phyloP scores from a whole-genome alignment of 2,329 filamentous ascomycete species.

The Aureobasidium sp. region DNA sequence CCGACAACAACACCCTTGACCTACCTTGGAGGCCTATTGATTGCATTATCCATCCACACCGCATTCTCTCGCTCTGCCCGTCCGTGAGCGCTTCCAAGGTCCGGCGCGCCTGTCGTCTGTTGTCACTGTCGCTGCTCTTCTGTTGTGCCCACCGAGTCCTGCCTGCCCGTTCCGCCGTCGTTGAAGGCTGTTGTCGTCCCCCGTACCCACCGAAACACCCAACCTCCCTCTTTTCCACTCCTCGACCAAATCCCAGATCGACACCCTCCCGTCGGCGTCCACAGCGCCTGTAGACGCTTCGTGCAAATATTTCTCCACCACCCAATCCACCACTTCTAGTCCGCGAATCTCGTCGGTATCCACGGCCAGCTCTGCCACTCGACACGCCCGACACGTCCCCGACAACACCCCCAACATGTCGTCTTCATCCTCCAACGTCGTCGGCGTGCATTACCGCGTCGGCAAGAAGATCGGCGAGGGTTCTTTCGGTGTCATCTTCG shows the following conservation, averaged over 20 bases:
- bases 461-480: slow-evolving; percentile 99
- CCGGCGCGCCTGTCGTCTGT: slow-evolving; percentile 1
- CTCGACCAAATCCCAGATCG: background rate
- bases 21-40: slow-evolving; percentile 1
- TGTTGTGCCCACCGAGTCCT: background rate
- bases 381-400: slow-evolving; percentile 1
- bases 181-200: slow-evolving; percentile 7
- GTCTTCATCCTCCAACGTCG: slow-evolving; percentile 66
- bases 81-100: background rate
- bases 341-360: background rate
- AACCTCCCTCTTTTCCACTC: slow-evolving; percentile 5
- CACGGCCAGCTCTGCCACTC: background rate
- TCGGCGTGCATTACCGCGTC: slow-evolving; percentile 96
- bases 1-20: slow-evolving; percentile 4
- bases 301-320: background rate
- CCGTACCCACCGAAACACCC: slow-evolving; percentile 5
- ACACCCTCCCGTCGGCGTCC: background rate
- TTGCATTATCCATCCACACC: slow-evolving; percentile 1
- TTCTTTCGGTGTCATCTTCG: slow-evolving; percentile 95
- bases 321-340: background rate
- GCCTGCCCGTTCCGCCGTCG: background rate
- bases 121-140: background rate
- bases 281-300: background rate
- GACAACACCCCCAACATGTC: background rate
- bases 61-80: background rate